Evolutionary conservation across 225 moss, liverwort and hornwort species (phyloP).

Genomic region (Physcomitrellopsis africana): DNA sequence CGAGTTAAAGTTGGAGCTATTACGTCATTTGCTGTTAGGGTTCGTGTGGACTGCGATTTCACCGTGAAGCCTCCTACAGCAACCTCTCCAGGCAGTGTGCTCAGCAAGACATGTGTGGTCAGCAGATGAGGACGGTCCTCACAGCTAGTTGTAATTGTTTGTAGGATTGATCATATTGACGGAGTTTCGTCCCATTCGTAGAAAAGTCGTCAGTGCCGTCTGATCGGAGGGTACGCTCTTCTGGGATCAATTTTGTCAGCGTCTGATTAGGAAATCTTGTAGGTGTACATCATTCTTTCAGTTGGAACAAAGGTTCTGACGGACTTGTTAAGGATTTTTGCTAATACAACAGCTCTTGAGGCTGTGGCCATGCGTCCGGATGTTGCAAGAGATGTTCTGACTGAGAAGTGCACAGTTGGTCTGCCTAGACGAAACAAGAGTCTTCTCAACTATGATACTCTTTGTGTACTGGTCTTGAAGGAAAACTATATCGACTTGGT

Average conservation of each 20-base stretch:
- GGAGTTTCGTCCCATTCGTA: neutral
- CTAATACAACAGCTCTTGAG: neutral
- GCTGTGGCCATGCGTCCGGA: conserved; percentile 8
- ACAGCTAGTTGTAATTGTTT: neutral
- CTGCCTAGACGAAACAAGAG: too few relatives aligned
- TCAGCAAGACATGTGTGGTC: conserved; percentile 53
- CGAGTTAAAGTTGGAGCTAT: conserved; percentile 51
- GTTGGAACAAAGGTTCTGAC: neutral
- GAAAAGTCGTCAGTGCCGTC: neutral
- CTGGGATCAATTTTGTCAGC: conserved; percentile 7
- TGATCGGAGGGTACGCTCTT: conserved; percentile 4
- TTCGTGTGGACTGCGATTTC: conserved; percentile 60
- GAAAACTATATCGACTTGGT: too few relatives aligned
- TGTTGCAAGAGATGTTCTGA: neutral
- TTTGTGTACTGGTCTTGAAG: too few relatives aligned
- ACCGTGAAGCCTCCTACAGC: conserved; percentile 41
- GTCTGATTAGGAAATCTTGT: neutral
- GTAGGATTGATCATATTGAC: neutral
- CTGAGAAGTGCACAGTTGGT: neutral
- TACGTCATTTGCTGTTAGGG: conserved; percentile 52
- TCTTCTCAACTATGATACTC: too few relatives aligned
- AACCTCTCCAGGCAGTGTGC: conserved; percentile 38
- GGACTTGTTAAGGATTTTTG: neutral
- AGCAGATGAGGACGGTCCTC: conserved; percentile 17
- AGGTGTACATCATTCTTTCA: conserved; percentile 3